Conservation (phyloP, 2,329 filamentous ascomycete genomes). For the Alternaria ethzedia region DNA sequence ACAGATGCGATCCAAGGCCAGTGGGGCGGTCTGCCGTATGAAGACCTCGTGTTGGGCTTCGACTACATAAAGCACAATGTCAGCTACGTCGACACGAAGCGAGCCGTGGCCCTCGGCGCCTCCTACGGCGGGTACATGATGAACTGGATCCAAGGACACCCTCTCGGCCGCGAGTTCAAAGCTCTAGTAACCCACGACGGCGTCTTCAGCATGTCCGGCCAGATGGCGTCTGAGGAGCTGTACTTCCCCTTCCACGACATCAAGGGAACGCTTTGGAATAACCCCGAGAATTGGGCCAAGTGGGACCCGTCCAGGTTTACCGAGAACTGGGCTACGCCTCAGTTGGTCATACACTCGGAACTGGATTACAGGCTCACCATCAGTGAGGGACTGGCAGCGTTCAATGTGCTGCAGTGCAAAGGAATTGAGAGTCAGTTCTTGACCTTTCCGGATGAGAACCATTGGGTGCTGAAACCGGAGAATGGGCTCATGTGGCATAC, state of each 20-base stretch:
- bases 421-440: conserved; percentile 79
- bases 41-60: conserved; percentile 80
- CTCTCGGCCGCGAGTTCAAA: conserved; percentile 82
- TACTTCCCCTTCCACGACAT: conserved; percentile 60
- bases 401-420: conserved; percentile 81
- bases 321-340: conserved; percentile 81
- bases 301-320: conserved; percentile 65
- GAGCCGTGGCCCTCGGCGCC: conserved; percentile 76
- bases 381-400: conserved; percentile 81
- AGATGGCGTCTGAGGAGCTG: conserved; percentile 59
- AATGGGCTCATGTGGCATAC: conserved; percentile 91
- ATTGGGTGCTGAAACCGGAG: conserved; percentile 89
- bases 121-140: conserved; percentile 55
- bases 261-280: conserved; percentile 43
- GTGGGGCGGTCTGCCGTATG: conserved; percentile 86
- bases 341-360: conserved; percentile 88
- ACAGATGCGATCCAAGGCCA: conserved; percentile 77
- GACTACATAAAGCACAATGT: conserved; percentile 73
- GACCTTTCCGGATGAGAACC: conserved; percentile 80
- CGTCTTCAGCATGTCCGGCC: conserved; percentile 69
- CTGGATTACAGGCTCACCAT: conserved; percentile 88
- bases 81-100: conserved; percentile 70
- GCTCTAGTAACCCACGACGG: conserved; percentile 89
- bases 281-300: conserved; percentile 58
- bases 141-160: conserved; percentile 89